Percentiles rank a stretch among this genome's conserved stretches.
Conservation (phyloP, 1,139 yeast species). For the Debaryomycetaceae sp. region DNA sequence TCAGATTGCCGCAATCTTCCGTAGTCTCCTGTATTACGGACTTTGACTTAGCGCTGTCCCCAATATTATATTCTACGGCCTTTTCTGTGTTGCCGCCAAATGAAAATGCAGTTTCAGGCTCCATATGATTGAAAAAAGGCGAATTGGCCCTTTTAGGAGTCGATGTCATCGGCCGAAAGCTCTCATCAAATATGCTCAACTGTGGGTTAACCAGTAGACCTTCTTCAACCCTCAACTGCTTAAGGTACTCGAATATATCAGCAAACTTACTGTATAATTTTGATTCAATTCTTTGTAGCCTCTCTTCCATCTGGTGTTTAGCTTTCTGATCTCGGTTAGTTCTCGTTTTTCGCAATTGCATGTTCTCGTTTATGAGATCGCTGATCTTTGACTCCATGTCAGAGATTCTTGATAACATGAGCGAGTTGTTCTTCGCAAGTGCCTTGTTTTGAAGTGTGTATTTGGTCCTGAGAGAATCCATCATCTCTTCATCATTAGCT, state of each 20-base stretch:
- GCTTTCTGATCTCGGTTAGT: slow-evolving; percentile 6
- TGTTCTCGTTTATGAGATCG: slow-evolving; percentile 46
- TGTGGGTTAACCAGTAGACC: slow-evolving; percentile 18
- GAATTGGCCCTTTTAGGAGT: slow-evolving; percentile 13
- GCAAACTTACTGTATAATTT: slow-evolving; percentile 42
- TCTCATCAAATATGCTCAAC: slow-evolving; percentile 12
- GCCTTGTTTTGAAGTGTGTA: slow-evolving; percentile 47
- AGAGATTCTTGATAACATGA: slow-evolving; percentile 44
- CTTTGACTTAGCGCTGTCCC: neutral
- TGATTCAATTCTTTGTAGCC: slow-evolving; percentile 32
- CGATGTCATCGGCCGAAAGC: slow-evolving; percentile 17
- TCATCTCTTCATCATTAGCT: neutral
- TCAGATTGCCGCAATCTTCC: slow-evolving; percentile 6
- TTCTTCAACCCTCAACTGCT: slow-evolving; percentile 11
- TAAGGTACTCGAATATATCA: slow-evolving; percentile 28
- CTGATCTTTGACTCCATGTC: slow-evolving; percentile 50
- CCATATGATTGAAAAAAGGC: slow-evolving; percentile 2
- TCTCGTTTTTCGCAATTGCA: slow-evolving; percentile 23
- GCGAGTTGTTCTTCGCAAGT: slow-evolving; percentile 54
- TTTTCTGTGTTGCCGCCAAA: neutral
- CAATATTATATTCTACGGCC: neutral
- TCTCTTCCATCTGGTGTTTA: slow-evolving; percentile 8
- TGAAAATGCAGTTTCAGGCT: neutral
- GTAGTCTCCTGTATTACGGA: slow-evolving; percentile 3
- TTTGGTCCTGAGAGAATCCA: slow-evolving; percentile 12